Conservation (phyloP, 1,139 yeast genomes). For the Trichomonascaceae sp. region DNA sequence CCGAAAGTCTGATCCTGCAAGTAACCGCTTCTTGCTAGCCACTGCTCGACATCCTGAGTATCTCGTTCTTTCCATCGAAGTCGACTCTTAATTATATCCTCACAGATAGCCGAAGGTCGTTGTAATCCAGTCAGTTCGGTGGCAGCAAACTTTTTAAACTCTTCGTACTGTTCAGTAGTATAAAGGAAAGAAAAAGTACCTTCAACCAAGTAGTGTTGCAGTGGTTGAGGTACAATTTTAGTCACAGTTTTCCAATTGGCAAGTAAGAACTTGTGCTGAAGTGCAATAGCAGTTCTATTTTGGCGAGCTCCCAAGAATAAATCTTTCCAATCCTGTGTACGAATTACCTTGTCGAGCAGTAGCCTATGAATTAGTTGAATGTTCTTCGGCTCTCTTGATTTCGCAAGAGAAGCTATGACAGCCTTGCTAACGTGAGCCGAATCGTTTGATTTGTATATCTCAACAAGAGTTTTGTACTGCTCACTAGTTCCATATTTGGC, state of each 20-base stretch:
- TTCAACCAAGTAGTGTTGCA: not conserved
- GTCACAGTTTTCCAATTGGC: not conserved
- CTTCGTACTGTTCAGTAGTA: slow-evolving; percentile 39
- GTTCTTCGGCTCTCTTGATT: not conserved
- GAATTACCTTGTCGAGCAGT: not conserved
- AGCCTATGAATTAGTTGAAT: not conserved
- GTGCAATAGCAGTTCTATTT: not conserved
- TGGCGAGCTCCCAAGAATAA: not conserved
- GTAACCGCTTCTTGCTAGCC: slow-evolving; percentile 18
- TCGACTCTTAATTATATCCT: slow-evolving; percentile 27
- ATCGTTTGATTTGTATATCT: not conserved
- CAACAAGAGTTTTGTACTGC: not conserved
- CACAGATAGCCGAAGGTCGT: slow-evolving; percentile 28
- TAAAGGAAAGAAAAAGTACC: slow-evolving; percentile 34
- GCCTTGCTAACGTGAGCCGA: not conserved
- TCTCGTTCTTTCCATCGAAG: slow-evolving; percentile 32
- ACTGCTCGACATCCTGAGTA: slow-evolving; percentile 28
- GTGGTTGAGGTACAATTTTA: not conserved
- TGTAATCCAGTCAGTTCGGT: slow-evolving; percentile 42
- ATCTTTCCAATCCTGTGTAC: not conserved
- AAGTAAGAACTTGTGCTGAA: not conserved
- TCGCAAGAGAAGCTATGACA: not conserved
- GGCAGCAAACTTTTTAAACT: slow-evolving; percentile 47
- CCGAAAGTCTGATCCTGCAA: not conserved
- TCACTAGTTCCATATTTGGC: slow-evolving; percentile 38